Base-by-base conservation (phyloP, 305 asterid genomes). In the Lippia alba region DNA sequence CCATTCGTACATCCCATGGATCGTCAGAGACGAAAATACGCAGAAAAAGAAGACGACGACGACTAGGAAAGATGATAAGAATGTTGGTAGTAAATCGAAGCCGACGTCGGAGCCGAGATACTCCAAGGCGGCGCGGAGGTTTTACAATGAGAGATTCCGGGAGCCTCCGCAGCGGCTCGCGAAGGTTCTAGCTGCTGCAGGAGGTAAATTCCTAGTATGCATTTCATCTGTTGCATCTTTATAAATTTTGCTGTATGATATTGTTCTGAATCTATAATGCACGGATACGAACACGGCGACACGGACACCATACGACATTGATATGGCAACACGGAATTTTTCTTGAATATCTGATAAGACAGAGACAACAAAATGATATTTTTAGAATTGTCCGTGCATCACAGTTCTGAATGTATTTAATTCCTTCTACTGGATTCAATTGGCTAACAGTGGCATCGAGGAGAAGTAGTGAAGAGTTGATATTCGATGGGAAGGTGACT, bases 41-140 rank as follows among this genome's bases (percentile, higher is more conserved):
- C 89, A 82, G 78, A 82, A 69, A 65, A 85, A 83, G 81, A 82
- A 84, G 79, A 84, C 81, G 64, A 24, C 30, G 30, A 24, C 30
- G 30, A 24, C 30, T 1, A 84, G 81, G 65, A 82, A 70, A 44
- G 83, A 72, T 20, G 70, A 40, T 18, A 74, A 32, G 8, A 58
- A 24, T 18, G 18, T 44, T 72, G 71, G 32, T 45, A 32, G 39
- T 9, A 81, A 78, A 69, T 67, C 64, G 32, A 82, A 80, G 60
- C 65, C 80, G 44, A 63, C 85, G 6, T 58, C 79, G 55, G 83
- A 79, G 83, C 97, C 97, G 12, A 92, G 82, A 79, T 85, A 83
- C 74, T 94, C 99, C 56, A 94, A 94, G 74, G 99, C 98, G 20
- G 98, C 99, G 50, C 87, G 99, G 73, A 88, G 99, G 76, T 94